Evolutionary conservation across 2,329 filamentous ascomycete genomes (phyloP).

Genomic region (Karstenula rhodostoma): DNA sequence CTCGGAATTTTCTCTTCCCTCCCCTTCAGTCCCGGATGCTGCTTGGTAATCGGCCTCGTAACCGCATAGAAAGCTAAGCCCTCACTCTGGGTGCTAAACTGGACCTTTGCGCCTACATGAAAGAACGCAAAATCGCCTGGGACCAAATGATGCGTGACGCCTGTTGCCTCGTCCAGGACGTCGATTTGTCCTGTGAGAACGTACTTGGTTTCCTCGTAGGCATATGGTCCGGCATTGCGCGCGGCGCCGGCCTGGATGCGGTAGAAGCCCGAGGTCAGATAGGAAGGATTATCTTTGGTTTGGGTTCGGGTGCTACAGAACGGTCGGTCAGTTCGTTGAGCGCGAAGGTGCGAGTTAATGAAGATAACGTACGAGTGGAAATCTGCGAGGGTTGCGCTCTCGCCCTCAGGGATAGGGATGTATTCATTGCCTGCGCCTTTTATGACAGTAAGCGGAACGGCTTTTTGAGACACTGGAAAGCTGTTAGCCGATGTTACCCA

Average conservation of each 20-base stretch:
- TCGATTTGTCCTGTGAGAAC: slow-evolving; percentile 35
- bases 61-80: slow-evolving; percentile 35
- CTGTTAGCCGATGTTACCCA: neutral
- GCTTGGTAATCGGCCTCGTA: slow-evolving; percentile 29
- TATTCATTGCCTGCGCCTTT: slow-evolving; percentile 35
- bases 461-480: slow-evolving; percentile 26
- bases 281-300: slow-evolving; percentile 31
- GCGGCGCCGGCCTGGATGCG: slow-evolving; percentile 32
- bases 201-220: slow-evolving; percentile 37
- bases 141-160: slow-evolving; percentile 34
- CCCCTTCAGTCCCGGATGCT: slow-evolving; percentile 28
- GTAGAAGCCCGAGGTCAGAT: slow-evolving; percentile 39
- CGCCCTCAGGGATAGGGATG: slow-evolving; percentile 33
- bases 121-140: slow-evolving; percentile 39
- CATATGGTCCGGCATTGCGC: slow-evolving; percentile 25
- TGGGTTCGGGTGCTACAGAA: slow-evolving; percentile 25
- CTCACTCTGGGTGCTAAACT: slow-evolving; percentile 31
- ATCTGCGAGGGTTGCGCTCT: slow-evolving; percentile 34
- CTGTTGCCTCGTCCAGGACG: slow-evolving; percentile 34
- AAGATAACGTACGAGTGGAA: slow-evolving; percentile 21
- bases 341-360: no score
- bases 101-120: slow-evolving; percentile 31
- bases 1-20: slow-evolving; percentile 29
- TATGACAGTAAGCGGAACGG: slow-evolving; percentile 35
- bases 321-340: neutral